These are phyloP conservation scores for Glomus cerebriforme DNA, from an alignment of 192 early-diverging fungal species.

Conservation along the genomic window DNA sequence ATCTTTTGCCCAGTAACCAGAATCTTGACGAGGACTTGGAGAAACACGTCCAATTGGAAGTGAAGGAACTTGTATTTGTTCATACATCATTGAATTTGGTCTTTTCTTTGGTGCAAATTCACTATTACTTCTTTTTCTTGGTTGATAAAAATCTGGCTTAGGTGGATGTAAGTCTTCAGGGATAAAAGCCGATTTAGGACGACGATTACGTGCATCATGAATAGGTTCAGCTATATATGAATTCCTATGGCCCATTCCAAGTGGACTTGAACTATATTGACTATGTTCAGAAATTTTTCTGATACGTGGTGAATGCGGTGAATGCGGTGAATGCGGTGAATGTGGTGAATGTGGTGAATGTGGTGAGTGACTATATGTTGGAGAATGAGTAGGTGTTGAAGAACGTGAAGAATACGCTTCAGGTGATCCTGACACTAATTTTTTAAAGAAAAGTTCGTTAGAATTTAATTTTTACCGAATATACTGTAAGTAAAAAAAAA, in stretches of 20 bases:
- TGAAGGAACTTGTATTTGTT: not conserved
- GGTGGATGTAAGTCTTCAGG: not conserved
- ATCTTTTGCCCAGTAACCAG: slow-evolving; percentile 10
- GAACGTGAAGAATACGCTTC: not conserved
- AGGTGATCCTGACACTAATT: not conserved
- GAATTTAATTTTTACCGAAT: not conserved
- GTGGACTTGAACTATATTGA: slow-evolving; percentile 3
- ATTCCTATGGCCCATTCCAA: not conserved
- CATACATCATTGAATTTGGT: no score
- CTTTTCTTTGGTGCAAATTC: not conserved
- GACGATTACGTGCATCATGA: not conserved
- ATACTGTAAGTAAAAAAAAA: not conserved
- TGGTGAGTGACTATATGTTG: no score
- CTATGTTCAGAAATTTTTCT: not conserved
- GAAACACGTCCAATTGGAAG: not conserved
- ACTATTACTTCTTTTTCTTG: not conserved
- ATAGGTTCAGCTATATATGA: not conserved
- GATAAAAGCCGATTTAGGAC: not conserved
- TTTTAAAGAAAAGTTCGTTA: not conserved
- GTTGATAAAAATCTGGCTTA: not conserved
- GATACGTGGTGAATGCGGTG: not conserved
- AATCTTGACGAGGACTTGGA: slow-evolving; percentile 1
- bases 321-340: not conserved
- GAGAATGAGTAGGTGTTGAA: not conserved
- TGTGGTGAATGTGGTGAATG: no score